Evolutionary conservation across 306 rosid genomes (phyloP).

Genomic region (Heteromeles arbutifolia): DNA sequence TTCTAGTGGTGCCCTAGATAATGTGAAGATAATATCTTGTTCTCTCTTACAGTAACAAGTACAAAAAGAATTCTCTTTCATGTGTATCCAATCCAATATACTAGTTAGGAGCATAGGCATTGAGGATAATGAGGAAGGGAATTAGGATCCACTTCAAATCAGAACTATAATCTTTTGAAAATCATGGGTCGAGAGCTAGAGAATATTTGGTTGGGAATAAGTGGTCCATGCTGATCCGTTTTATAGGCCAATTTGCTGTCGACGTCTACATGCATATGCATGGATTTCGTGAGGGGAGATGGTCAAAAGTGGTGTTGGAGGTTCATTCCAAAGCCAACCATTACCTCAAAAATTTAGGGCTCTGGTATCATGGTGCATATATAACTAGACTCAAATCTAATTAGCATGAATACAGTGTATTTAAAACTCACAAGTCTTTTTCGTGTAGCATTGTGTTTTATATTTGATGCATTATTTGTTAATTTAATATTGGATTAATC

Average conservation of each 20-base stretch:
- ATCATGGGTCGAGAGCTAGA: neutral
- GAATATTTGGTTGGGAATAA: slow-evolving; percentile 14
- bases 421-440: neutral
- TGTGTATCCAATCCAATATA: slow-evolving; percentile 13
- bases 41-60: neutral
- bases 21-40: neutral
- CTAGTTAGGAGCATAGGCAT: neutral
- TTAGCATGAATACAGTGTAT: neutral
- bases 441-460: neutral
- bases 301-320: neutral
- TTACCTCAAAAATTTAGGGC: too few species aligned
- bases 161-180: neutral
- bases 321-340: neutral
- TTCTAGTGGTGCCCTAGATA: neutral
- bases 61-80: neutral
- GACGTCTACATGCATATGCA: neutral
- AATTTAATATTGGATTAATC: too few species aligned
- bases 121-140: neutral
- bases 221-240: slow-evolving; percentile 18
- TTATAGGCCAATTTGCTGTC: neutral
- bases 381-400: neutral
- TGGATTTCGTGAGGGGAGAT: neutral
- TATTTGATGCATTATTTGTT: neutral
- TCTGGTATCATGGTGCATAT: neutral
- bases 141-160: neutral